phyloP scores from a whole-genome alignment of 805 yeast species.

The Yarrowia sp. region DNA sequence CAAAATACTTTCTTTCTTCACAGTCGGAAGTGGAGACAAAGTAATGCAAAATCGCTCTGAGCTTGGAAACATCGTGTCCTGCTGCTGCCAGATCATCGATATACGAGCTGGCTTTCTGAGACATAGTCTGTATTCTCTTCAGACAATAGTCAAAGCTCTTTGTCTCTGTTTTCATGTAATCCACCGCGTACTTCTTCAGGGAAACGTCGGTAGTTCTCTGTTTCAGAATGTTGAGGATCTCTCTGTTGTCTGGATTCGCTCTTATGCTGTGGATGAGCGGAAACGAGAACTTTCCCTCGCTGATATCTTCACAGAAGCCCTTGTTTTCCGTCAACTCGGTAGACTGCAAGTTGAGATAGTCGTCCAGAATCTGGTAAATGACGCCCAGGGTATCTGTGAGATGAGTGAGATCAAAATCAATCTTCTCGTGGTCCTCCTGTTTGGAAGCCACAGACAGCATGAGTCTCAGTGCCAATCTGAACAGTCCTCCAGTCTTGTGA shows the following conservation, averaged over 20 bases:
- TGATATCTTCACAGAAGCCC: conserved; percentile 84
- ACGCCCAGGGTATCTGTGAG: conserved; percentile 81
- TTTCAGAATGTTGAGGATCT: conserved; percentile 59
- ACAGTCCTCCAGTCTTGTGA: conserved; percentile 89
- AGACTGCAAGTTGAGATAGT: conserved; percentile 71
- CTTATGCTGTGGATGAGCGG: conserved; percentile 76
- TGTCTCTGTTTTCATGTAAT: conserved; percentile 54
- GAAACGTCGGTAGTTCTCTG: conserved; percentile 59
- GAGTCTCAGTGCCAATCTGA: conserved; percentile 73
- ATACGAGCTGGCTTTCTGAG: conserved; percentile 44
- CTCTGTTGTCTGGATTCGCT: conserved; percentile 51
- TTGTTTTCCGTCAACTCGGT: conserved; percentile 62
- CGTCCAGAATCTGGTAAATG: conserved; percentile 86
- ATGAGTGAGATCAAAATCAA: conserved; percentile 54
- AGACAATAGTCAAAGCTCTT: conserved; percentile 54
- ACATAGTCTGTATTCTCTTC: conserved; percentile 48
- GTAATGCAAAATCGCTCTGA: conserved; percentile 41
- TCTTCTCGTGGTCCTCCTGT: conserved; percentile 29
- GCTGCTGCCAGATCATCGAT: conserved; percentile 40
- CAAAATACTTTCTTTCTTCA: conserved; percentile 20
- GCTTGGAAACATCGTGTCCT: conserved; percentile 38
- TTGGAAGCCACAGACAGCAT: conserved; percentile 55
- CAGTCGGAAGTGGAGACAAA: conserved; percentile 39
- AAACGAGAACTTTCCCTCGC: conserved; percentile 88
- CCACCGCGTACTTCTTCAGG: conserved; percentile 60